phyloP scores from a whole-genome alignment of 1,284 basidiomycete genomes.

The Taiwanofungus camphoratus region DNA sequence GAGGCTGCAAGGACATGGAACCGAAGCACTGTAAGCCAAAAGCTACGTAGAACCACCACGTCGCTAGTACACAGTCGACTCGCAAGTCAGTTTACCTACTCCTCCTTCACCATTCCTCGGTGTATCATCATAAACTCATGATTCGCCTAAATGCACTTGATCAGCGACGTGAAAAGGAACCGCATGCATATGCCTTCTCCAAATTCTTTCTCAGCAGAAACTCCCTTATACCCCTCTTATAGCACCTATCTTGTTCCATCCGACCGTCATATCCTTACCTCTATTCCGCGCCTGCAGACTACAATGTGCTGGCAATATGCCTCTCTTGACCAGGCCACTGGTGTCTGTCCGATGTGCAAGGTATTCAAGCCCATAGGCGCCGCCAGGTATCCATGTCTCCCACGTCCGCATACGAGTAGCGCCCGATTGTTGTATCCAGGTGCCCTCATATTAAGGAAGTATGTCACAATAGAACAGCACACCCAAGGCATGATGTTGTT shows the following conservation, averaged over 20 bases:
- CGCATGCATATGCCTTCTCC: slow-evolving; percentile 42
- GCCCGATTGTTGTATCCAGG: slow-evolving; percentile 32
- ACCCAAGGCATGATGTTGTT: slow-evolving; percentile 69
- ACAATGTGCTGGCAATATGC: slow-evolving; percentile 69
- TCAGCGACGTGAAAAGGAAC: slow-evolving; percentile 40
- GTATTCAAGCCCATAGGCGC: slow-evolving; percentile 55
- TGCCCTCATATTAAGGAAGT: slow-evolving; percentile 70
- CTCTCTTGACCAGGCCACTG: slow-evolving; percentile 58
- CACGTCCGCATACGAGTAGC: slow-evolving; percentile 11
- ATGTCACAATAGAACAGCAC: slow-evolving; percentile 63
- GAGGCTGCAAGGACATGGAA: slow-evolving; percentile 29
- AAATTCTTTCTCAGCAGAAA: slow-evolving; percentile 39
- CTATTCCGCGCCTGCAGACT: slow-evolving; percentile 26
- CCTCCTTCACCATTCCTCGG: slow-evolving; percentile 16
- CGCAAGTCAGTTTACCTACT: slow-evolving; percentile 17
- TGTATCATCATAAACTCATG: slow-evolving; percentile 26
- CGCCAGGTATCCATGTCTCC: slow-evolving; percentile 38
- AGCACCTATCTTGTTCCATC: slow-evolving; percentile 19
- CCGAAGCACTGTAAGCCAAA: slow-evolving; percentile 23
- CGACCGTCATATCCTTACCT: slow-evolving; percentile 19
- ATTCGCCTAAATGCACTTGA: slow-evolving; percentile 36
- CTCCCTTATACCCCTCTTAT: slow-evolving; percentile 39
- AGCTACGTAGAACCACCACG: slow-evolving; percentile 22
- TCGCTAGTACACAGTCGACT: slow-evolving; percentile 17
- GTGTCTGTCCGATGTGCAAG: slow-evolving; percentile 76